Evolutionary conservation across 1,139 yeast species (phyloP).

Genomic region (Protomyces macrosporus): DNA sequence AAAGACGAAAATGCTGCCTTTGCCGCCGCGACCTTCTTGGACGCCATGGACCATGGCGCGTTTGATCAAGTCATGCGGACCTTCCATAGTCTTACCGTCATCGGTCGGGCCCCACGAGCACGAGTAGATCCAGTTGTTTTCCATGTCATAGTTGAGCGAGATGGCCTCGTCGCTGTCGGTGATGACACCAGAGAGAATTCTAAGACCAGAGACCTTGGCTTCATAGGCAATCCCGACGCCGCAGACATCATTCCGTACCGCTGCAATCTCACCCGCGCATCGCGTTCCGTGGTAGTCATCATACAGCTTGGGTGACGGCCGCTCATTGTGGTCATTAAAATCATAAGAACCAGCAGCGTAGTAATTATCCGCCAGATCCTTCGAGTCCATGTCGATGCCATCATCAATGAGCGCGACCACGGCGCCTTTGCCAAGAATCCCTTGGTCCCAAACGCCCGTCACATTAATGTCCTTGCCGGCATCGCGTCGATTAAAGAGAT

Average conservation of each 20-base stretch:
- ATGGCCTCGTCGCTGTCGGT: constrained; percentile 87
- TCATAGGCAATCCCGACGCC: constrained; percentile 92
- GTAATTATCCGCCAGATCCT: constrained; percentile 64
- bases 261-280: constrained; percentile 97
- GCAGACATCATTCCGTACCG: constrained; percentile 71
- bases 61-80: constrained; percentile 70
- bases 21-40: constrained; percentile 72
- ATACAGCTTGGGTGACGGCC: constrained; percentile 73
- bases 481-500: constrained; percentile 61
- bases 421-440: constrained; percentile 70
- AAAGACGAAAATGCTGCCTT: constrained; percentile 88
- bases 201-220: constrained; percentile 80
- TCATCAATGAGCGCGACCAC: constrained; percentile 91
- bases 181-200: constrained; percentile 76
- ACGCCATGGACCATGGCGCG: constrained; percentile 80
- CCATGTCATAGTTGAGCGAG: constrained; percentile 72
- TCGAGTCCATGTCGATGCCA: constrained; percentile 77
- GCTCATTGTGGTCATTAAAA: constrained; percentile 66
- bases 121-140: constrained; percentile 80
- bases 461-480: constrained; percentile 87
- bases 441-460: constrained; percentile 72
- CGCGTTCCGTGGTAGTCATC: constrained; percentile 96
- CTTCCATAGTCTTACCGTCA: constrained; percentile 80
- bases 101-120: constrained; percentile 99
- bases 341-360: constrained; percentile 83